Percentiles rank a stretch among this genome's conserved stretches.
Evolutionary conservation across 495 filamentous ascomycete species (phyloP).

Genomic region (Penicillium soppii): DNA sequence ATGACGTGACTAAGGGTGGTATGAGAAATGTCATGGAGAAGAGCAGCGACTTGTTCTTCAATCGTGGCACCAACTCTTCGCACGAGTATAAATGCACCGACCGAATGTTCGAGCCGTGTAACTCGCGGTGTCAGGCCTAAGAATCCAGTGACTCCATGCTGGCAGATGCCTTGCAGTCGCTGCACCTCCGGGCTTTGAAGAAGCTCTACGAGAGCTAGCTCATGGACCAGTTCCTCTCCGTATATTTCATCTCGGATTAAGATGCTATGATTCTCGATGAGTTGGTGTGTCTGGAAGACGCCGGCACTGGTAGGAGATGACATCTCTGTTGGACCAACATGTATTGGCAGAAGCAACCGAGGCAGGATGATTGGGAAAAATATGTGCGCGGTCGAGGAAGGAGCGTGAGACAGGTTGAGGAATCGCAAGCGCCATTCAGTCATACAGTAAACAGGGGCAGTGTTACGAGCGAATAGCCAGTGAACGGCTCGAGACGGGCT

Average conservation of each 20-base stretch:
- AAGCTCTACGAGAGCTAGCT: slow-evolving; percentile 39
- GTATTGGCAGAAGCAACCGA: background rate
- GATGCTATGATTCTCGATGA: slow-evolving; percentile 13
- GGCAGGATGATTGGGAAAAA: background rate
- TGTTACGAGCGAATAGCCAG: no score
- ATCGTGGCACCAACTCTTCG: slow-evolving; percentile 37
- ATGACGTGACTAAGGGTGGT: slow-evolving; percentile 45
- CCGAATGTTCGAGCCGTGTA: slow-evolving; percentile 45
- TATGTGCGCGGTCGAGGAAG: background rate
- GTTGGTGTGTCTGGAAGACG: slow-evolving; percentile 23
- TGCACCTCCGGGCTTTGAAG: slow-evolving; percentile 31
- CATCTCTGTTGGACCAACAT: background rate
- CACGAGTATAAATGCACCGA: slow-evolving; percentile 43
- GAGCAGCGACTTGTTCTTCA: slow-evolving; percentile 42
- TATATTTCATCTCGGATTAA: slow-evolving; percentile 37
- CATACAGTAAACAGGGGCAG: background rate
- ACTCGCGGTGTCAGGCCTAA: slow-evolving; percentile 34
- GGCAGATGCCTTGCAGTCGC: slow-evolving; percentile 37
- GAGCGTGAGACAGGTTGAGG: background rate
- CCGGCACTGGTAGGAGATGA: slow-evolving; percentile 6
- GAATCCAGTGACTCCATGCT: slow-evolving; percentile 38
- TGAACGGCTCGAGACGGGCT: no score
- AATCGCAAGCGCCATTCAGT: background rate
- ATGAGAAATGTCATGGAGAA: slow-evolving; percentile 45
- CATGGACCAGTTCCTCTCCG: slow-evolving; percentile 30